These are phyloP conservation scores for Euclidium syriacum DNA, from an alignment of 345 rosid genomes.

Conservation along the genomic window DNA sequence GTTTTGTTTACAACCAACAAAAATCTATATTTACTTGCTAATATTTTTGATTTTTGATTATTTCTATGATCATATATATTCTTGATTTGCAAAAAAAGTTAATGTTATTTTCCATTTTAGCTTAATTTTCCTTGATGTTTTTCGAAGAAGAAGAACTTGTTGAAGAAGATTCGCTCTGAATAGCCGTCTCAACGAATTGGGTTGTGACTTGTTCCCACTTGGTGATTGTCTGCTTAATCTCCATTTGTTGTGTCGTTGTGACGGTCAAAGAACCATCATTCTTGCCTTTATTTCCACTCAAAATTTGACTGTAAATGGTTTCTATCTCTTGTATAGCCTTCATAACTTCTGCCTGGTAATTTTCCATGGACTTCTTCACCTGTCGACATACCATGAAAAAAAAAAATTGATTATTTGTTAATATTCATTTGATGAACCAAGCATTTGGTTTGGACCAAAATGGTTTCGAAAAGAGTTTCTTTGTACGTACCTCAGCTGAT, in stretches of 20 bases:
- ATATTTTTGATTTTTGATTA: too few relatives aligned
- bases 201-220: too few relatives aligned
- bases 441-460: background rate
- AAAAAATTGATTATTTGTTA: too few relatives aligned
- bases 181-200: background rate
- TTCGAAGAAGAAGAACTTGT: background rate
- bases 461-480: background rate
- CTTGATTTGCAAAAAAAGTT: background rate
- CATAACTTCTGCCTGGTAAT: background rate
- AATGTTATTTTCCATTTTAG: background rate
- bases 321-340: background rate
- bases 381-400: background rate
- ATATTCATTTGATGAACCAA: background rate
- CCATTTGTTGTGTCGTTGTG: background rate
- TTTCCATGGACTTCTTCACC: background rate
- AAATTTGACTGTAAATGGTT: background rate
- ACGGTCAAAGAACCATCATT: background rate
- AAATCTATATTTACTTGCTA: background rate
- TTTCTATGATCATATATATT: background rate
- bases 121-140: background rate
- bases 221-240: background rate
- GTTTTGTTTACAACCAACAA: background rate
- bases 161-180: background rate
- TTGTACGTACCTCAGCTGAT: background rate
- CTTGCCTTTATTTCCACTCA: background rate